Evolutionary conservation across 345 rosid genomes (phyloP).

Genomic region (Acer yangbiense): DNA sequence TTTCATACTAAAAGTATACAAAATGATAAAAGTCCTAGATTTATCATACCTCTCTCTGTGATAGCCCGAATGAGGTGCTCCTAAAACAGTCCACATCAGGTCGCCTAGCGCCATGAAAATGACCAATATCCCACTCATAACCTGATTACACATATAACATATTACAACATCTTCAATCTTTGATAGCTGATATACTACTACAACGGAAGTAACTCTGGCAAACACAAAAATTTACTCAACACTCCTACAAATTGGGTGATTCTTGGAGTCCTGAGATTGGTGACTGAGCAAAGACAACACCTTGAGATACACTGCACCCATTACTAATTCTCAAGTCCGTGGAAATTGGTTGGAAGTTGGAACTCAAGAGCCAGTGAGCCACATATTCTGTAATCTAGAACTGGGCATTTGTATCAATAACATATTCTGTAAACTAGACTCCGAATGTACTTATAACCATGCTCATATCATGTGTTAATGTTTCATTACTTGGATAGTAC

Average conservation of each 20-base stretch:
- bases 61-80: conserved; percentile 73
- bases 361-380: background rate
- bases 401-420: background rate
- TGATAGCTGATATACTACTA: background rate
- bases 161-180: conserved; percentile 23
- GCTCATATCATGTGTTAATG: background rate
- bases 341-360: conserved; percentile 4
- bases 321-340: background rate
- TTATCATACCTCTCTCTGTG: conserved; percentile 55
- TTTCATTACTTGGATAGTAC: background rate
- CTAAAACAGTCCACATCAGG: conserved; percentile 95
- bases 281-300: background rate
- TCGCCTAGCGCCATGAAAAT: conserved; percentile 70
- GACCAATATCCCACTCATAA: conserved; percentile 98
- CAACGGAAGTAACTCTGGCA: background rate
- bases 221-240: background rate
- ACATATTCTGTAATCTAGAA: background rate
- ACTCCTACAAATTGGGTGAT: background rate
- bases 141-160: conserved; percentile 48
- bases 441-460: background rate
- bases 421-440: background rate
- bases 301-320: background rate
- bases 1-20: background rate
- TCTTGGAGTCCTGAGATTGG: background rate
- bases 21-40: background rate